Evolutionary conservation across 345 rosid genomes (phyloP), one percentile per base, ranked within the genome.

Genomic region (Atalantia buxifolia): DNA sequence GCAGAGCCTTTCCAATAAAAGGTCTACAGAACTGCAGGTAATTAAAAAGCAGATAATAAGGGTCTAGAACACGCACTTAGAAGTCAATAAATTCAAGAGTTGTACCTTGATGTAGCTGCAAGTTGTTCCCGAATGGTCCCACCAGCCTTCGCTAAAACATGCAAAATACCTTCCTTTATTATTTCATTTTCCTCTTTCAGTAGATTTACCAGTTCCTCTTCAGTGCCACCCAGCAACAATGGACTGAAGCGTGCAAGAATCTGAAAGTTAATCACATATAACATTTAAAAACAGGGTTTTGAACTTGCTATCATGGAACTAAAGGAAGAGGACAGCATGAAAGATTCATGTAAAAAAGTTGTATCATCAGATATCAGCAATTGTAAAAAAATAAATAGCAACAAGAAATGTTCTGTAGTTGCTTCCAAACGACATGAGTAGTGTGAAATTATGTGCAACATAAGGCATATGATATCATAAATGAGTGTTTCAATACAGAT

Each of bases 101-200:
- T 59, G 75, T 83, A 92, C 99, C 99, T 96, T 21, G 95, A 85
- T 80, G 92, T 82, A 77, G 77, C 86, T 8, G 94, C 88, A 77
- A 96, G 94, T 84, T 94, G 97, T 84, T 96, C 99, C 75, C 98
- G 90, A 69, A 96, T 88, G 25, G 93, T 91, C 76, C 97, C 97
- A 82, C 99, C 99, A 80, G 98, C 98, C 84, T 88, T 96, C 4
- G 99, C 97, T 86, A 96, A 90, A 82, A 94, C 86, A 85, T 96
- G 93, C 83, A 96, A 86, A 74, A 89, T 88, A 78, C 99, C 98
- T 87, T 92, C 99, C 81, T 89, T 96, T 69, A 92, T 85, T 74
- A 87, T 85, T 83, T 92, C 98, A 84, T 88, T 89, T 62, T 94
- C 97, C 85, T 94, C 95, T 88, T 92, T 91, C 69, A 96, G 89